Base-by-base conservation (phyloP, 208 protist genomes). In the Trypanosoma boissoni region DNA sequence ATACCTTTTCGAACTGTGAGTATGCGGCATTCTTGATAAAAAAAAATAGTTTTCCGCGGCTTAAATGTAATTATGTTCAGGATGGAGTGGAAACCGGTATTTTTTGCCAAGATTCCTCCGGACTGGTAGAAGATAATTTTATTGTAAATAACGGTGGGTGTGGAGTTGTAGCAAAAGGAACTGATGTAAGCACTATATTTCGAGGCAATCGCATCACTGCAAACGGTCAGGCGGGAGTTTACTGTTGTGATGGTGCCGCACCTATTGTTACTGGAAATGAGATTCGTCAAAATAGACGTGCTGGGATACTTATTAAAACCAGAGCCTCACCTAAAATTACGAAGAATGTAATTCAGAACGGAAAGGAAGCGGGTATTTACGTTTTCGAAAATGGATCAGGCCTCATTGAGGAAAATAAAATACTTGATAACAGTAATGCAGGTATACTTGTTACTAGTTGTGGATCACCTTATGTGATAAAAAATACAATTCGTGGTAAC, bases 331-430 rank as follows among this genome's bases (percentile, higher is more conserved):
- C 86, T 9, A 88, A 74, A 44, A 72, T 96, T 18, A 74, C 61
- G 12, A 74, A 63, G 5, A 94, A 94, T 76, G 41, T 74, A 28
- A 92, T 96, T 36, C 58, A 79, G 34, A 58, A 60, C n/a, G 81
- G 89, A 14, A 88, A 87, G 59, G 89, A 96, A 44, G 81, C 89
- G 5, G 89, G 89, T 21, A 77, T 96, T 55, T 96, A 96, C 68
- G 64, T 92, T 23, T 94, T 94, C 64, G 86, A 94, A 32, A 49
- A 75, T 14, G 89, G 86, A 0, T 65, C 61, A 28, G 89, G 86
- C 49, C 72, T 86, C 45, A 83, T 96, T 58, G 72, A 86, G 49
- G 76, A 92, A 16, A 94, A 93, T 58, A 59, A 70, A 16, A 75
- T 96, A 21, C 42, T 58, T 16, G 61, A 72, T 24, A 96, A 96